Evolutionary conservation across 805 yeast species (phyloP).

Genomic region (Candida endomychidarum): DNA sequence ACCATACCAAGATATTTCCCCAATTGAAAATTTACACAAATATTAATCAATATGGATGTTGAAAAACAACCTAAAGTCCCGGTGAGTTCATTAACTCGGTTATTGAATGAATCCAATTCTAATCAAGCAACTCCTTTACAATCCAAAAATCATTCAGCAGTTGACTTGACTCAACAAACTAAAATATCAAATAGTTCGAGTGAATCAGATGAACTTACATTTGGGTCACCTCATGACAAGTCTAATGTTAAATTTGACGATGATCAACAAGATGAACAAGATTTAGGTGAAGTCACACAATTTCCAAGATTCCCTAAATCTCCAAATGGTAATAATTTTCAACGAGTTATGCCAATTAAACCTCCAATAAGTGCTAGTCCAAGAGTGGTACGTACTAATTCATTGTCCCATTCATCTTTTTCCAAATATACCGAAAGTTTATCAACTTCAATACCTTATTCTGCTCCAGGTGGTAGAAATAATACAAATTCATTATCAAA

Average conservation of each 20-base stretch:
- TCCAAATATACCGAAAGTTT: slow-evolving; percentile 41
- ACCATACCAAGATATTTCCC: too few species aligned
- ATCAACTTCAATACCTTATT: slow-evolving; percentile 64
- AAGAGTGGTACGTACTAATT: slow-evolving; percentile 41
- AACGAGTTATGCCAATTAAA: slow-evolving; percentile 18
- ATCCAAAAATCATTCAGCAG: slow-evolving; percentile 14
- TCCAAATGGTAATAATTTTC: slow-evolving; percentile 14
- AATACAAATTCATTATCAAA: slow-evolving; percentile 46
- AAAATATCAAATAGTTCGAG: slow-evolving; percentile 13
- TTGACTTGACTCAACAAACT: slow-evolving; percentile 10
- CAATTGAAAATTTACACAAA: too few species aligned
- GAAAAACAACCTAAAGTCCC: slow-evolving; percentile 20
- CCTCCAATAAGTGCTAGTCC: slow-evolving; percentile 33
- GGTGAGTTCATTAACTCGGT: slow-evolving; percentile 37
- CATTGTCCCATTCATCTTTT: slow-evolving; percentile 41
- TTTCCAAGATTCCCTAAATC: slow-evolving; percentile 5
- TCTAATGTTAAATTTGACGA: neutral
- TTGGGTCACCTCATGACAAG: slow-evolving; percentile 8
- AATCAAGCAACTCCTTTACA: slow-evolving; percentile 19
- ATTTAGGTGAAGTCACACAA: slow-evolving; percentile 7
- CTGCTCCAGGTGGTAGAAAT: slow-evolving; percentile 67
- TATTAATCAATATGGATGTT: neutral
- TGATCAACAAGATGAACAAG: slow-evolving; percentile 7
- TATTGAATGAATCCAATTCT: slow-evolving; percentile 34
- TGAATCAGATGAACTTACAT: slow-evolving; percentile 15